phyloP scores from a whole-genome alignment of 495 filamentous ascomycete species.

The Venustampulla echinocandica region DNA sequence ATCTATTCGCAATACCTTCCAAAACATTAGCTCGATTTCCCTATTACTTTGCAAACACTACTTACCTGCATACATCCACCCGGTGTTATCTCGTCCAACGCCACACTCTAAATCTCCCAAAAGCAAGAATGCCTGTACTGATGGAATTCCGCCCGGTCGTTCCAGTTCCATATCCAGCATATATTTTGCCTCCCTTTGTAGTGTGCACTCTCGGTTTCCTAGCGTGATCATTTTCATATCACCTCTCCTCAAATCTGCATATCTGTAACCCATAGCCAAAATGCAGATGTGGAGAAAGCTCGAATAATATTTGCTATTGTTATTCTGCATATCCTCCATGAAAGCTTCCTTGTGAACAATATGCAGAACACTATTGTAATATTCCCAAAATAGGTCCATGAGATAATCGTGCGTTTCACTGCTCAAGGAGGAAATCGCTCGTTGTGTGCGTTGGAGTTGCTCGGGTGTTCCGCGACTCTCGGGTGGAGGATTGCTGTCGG shows the following conservation, averaged over 20 bases:
- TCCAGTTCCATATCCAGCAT: constrained; percentile 45
- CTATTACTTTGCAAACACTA: constrained; percentile 8
- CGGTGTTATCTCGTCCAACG: constrained; percentile 40
- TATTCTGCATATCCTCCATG: constrained; percentile 36
- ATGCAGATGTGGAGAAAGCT: constrained; percentile 44
- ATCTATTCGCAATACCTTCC: constrained; percentile 36
- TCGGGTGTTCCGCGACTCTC: constrained; percentile 22
- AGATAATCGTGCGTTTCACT: constrained; percentile 41
- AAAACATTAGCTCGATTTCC: neutral
- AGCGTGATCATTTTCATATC: constrained; percentile 39
- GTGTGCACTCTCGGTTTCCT: constrained; percentile 38
- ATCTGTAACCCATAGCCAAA: constrained; percentile 42
- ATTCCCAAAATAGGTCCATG: constrained; percentile 43
- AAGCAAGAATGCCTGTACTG: constrained; percentile 40
- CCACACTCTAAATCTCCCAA: constrained; percentile 44
- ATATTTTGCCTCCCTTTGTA: constrained; percentile 44
- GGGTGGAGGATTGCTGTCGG: constrained; percentile 2
- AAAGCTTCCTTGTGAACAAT: constrained; percentile 41
- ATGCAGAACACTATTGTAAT: constrained; percentile 38
- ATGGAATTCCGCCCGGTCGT: constrained; percentile 38
- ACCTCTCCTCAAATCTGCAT: constrained; percentile 36
- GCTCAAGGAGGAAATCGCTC: constrained; percentile 33
- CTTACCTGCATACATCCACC: constrained; percentile 44
- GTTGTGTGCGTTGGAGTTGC: constrained; percentile 34
- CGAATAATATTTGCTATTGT: constrained; percentile 38